These are phyloP conservation scores for Fusarium albidum DNA, from an alignment of 2,329 filamentous ascomycete species.

Conservation along the genomic window DNA sequence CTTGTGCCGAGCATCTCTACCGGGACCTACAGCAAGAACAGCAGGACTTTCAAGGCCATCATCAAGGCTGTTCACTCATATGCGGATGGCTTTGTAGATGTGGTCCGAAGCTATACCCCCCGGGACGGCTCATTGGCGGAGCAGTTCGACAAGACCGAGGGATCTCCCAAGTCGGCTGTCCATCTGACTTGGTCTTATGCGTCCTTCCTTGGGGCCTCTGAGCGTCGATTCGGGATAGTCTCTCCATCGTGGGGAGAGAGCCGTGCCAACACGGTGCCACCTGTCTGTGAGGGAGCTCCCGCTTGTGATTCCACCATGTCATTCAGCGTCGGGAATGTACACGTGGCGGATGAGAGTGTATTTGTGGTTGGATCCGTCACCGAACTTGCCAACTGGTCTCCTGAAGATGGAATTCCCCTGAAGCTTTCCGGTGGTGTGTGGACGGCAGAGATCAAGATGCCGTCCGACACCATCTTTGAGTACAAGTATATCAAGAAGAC, in stretches of 20 bases:
- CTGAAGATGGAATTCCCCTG: conserved; percentile 55
- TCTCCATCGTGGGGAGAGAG: conserved; percentile 61
- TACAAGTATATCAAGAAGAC: conserved; percentile 70
- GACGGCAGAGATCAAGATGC: conserved; percentile 59
- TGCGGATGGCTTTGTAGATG: conserved; percentile 32
- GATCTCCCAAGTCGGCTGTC: conserved; percentile 64
- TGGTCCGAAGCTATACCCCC: conserved; percentile 68
- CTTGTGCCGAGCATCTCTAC: conserved; percentile 13
- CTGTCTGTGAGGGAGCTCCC: conserved; percentile 32
- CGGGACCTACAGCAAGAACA: conserved; percentile 17
- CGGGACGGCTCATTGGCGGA: conserved; percentile 70
- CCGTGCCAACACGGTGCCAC: conserved; percentile 27
- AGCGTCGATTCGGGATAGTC: conserved; percentile 60
- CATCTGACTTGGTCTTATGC: conserved; percentile 80
- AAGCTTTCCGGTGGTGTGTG: conserved; percentile 63
- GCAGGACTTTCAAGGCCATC: conserved; percentile 9
- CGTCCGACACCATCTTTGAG: conserved; percentile 60
- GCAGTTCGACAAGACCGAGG: conserved; percentile 65
- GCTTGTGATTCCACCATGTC: conserved; percentile 37
- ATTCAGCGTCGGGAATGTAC: conserved; percentile 27
- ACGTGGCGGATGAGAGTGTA: conserved; percentile 26
- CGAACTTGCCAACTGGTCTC: conserved; percentile 47
- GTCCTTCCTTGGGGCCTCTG: conserved; percentile 67
- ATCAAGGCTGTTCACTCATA: conserved; percentile 21
- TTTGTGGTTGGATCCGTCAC: conserved; percentile 46